Conservation (phyloP, 2,329 filamentous ascomycete species). For the Arthrinium phaeospermum region DNA sequence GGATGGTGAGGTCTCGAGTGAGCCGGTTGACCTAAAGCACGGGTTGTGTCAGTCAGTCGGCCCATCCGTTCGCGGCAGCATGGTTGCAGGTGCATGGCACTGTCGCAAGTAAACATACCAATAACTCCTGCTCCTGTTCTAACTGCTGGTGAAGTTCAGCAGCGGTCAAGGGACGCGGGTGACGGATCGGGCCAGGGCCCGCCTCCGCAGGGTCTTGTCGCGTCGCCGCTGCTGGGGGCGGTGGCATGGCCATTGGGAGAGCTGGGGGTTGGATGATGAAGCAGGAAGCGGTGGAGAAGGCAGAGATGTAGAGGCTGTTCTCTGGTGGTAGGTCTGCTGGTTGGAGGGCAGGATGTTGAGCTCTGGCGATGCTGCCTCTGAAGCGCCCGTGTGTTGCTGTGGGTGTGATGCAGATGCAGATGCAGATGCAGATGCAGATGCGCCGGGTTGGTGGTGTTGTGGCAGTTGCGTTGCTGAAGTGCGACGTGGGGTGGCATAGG, state of each 20-base stretch:
- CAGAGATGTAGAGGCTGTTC: conserved; percentile 42
- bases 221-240: conserved; percentile 30
- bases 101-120: conserved; percentile 61
- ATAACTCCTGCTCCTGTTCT: conserved; percentile 93
- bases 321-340: conserved; percentile 41
- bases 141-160: conserved; percentile 88
- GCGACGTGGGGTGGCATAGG: conserved; percentile 44
- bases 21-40: conserved; percentile 80
- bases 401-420: conserved; percentile 36
- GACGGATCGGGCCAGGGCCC: conserved; percentile 77
- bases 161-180: conserved; percentile 85
- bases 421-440: conserved; percentile 37
- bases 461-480: conserved; percentile 41
- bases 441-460: conserved; percentile 27
- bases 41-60: conserved; percentile 11
- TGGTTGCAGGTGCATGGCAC: neutral
- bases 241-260: conserved; percentile 34
- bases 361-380: conserved; percentile 45
- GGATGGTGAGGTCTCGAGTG: conserved; percentile 82
- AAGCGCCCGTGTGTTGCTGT: conserved; percentile 23
- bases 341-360: conserved; percentile 63
- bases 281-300: conserved; percentile 38
- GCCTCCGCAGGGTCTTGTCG: conserved; percentile 50
- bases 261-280: neutral
- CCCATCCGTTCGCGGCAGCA: too few species aligned